A percentile compares a stretch with the other conserved stretches of the same genome.
These are phyloP conservation scores for Suillus sp. DNA, from an alignment of 768 basidiomycete species.

Conservation along the genomic window DNA sequence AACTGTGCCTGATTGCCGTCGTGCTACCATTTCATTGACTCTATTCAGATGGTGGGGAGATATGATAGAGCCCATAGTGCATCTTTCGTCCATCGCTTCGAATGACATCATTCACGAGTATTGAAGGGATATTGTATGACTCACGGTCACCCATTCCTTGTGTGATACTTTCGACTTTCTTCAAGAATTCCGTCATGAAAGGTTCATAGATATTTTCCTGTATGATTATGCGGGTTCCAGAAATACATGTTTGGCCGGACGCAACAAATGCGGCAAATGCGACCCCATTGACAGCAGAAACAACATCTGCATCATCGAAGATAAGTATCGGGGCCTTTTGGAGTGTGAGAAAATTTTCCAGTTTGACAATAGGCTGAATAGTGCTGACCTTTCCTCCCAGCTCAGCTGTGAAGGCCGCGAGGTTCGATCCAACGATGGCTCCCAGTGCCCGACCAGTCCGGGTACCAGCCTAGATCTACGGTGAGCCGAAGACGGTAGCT, in stretches of 20 bases:
- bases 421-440: slow-evolving; percentile 69
- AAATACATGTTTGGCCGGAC: slow-evolving; percentile 90
- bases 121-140: slow-evolving; percentile 28
- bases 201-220: slow-evolving; percentile 68
- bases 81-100: slow-evolving; percentile 66
- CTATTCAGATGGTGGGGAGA: slow-evolving; percentile 63
- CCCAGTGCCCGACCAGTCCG: slow-evolving; percentile 76
- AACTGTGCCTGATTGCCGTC: slow-evolving; percentile 48
- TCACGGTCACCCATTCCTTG: slow-evolving; percentile 78
- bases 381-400: slow-evolving; percentile 75
- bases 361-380: not conserved
- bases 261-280: slow-evolving; percentile 86
- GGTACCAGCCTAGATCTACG: slow-evolving; percentile 64
- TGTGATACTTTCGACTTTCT: slow-evolving; percentile 63
- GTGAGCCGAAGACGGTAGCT: not conserved
- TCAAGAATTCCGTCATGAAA: slow-evolving; percentile 63
- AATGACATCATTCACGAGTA: not conserved
- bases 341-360: slow-evolving; percentile 6
- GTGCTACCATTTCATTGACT: slow-evolving; percentile 59
- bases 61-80: slow-evolving; percentile 83
- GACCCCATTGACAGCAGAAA: slow-evolving; percentile 77
- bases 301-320: slow-evolving; percentile 76
- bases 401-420: slow-evolving; percentile 79
- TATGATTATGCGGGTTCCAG: slow-evolving; percentile 80
- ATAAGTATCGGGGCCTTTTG: slow-evolving; percentile 75